A percentile compares a stretch with the other conserved stretches of the same genome.
phyloP scores from a whole-genome alignment of 2,329 filamentous ascomycete genomes.

The Podosphaera xanthii region DNA sequence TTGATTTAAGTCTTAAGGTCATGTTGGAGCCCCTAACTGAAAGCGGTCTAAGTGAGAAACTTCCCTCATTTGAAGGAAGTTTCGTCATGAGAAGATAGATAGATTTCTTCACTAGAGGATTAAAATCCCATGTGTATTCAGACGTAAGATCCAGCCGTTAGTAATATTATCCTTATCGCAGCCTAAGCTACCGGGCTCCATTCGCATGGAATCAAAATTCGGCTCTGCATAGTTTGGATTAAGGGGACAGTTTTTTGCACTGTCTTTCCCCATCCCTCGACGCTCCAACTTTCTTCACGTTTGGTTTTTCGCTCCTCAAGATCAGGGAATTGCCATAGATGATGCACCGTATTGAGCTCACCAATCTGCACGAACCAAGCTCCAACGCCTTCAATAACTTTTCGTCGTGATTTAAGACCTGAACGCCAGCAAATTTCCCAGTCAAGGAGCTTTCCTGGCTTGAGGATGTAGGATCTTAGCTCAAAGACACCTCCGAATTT shows the following conservation, averaged over 20 bases:
- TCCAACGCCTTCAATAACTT: slow-evolving; percentile 96
- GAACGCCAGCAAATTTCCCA: slow-evolving; percentile 98
- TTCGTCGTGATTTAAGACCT: slow-evolving; percentile 68
- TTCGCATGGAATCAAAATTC: slow-evolving; percentile 79
- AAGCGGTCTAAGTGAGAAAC: too few species aligned
- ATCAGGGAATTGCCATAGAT: slow-evolving; percentile 96
- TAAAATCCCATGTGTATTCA: too few species aligned
- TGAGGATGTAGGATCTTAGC: slow-evolving; percentile 84
- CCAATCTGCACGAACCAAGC: slow-evolving; percentile 99
- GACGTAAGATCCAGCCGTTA: too few species aligned
- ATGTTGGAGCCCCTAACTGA: too few species aligned
- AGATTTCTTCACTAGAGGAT: too few species aligned
- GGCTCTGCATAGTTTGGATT: slow-evolving; percentile 90
- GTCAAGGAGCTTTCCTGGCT: slow-evolving; percentile 86
- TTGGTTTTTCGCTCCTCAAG: slow-evolving; percentile 77
- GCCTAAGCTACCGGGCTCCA: slow-evolving; percentile 65
- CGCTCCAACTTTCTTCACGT: slow-evolving; percentile 83
- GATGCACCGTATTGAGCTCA: slow-evolving; percentile 90
- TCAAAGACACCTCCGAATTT: slow-evolving; percentile 85
- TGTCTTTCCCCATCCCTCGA: slow-evolving; percentile 89
- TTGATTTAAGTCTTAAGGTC: too few species aligned
- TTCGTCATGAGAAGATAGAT: too few species aligned
- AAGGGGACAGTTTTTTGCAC: slow-evolving; percentile 96
- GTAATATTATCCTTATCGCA: too few species aligned
- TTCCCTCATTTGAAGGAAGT: too few species aligned